A percentile compares a stretch with the other conserved stretches of the same genome.
Conservation (phyloP, 148 eudicot species). For the Vaccinium vitisidaea region DNA sequence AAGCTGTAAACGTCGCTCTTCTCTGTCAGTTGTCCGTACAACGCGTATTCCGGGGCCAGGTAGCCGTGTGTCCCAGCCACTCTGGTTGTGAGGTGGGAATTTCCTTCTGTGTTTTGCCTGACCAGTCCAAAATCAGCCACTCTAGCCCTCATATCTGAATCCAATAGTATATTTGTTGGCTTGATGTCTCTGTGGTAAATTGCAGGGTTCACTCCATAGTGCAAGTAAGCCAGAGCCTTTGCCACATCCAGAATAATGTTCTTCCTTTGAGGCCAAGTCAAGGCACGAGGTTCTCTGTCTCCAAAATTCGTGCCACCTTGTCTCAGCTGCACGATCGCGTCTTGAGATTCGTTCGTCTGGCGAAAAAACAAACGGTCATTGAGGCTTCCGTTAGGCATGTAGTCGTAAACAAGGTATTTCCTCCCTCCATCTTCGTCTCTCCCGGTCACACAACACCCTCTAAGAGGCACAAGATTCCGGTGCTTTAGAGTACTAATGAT, state of each 20-base stretch:
- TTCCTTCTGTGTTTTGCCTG: constrained; percentile 60
- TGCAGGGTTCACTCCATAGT: constrained; percentile 69
- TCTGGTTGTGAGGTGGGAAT: constrained; percentile 72
- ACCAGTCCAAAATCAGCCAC: constrained; percentile 88
- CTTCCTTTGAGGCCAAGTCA: constrained; percentile 80
- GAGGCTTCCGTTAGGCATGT: constrained; percentile 84
- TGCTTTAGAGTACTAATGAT: constrained; percentile 79
- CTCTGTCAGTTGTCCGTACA: constrained; percentile 79
- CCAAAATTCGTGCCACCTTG: background rate
- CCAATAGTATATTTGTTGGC: constrained; percentile 71
- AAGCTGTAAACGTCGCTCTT: constrained; percentile 83
- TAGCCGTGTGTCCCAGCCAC: constrained; percentile 90
- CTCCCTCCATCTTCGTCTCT: constrained; percentile 36
- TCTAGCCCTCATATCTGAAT: constrained; percentile 65
- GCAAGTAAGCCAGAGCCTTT: constrained; percentile 68
- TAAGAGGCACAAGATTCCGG: constrained; percentile 70
- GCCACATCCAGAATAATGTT: constrained; percentile 78
- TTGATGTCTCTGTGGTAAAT: constrained; percentile 80
- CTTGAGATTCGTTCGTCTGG: background rate
- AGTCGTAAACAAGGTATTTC: constrained; percentile 71
- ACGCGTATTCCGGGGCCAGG: constrained; percentile 79
- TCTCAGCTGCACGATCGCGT: background rate
- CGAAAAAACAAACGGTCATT: constrained; percentile 57
- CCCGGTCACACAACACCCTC: constrained; percentile 75
- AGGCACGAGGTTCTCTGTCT: background rate